Conservation (phyloP, 2,329 filamentous ascomycete genomes). For the Alternaria brassicicola region DNA sequence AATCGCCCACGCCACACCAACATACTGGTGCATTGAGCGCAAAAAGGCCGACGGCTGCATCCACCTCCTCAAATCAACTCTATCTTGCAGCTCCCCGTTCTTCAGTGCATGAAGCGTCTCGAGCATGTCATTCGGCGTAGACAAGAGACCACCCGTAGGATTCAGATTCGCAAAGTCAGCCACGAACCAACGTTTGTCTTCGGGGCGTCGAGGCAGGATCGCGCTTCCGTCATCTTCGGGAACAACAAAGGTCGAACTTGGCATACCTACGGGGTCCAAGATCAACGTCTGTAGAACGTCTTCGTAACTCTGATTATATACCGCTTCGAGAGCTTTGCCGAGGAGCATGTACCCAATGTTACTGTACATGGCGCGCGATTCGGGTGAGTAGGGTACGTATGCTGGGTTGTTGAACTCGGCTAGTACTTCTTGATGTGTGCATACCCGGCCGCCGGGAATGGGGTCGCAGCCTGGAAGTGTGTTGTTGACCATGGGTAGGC, state of each 20-base stretch:
- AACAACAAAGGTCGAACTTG: slow-evolving; percentile 19
- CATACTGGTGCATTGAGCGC: slow-evolving; percentile 28
- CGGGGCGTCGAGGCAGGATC: slow-evolving; percentile 21
- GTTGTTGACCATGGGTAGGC: slow-evolving; percentile 24
- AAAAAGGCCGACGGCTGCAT: slow-evolving; percentile 29
- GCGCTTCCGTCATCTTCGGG: slow-evolving; percentile 19
- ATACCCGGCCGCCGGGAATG: slow-evolving; percentile 26
- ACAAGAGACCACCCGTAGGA: slow-evolving; percentile 37
- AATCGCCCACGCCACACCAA: slow-evolving; percentile 40
- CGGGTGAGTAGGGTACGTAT: slow-evolving; percentile 24
- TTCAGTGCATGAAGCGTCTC: slow-evolving; percentile 27
- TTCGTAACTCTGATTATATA: slow-evolving; percentile 26
- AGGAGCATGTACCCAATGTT: slow-evolving; percentile 35
- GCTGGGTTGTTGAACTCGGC: slow-evolving; percentile 30
- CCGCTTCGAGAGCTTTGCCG: slow-evolving; percentile 29
- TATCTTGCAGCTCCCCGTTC: slow-evolving; percentile 21
- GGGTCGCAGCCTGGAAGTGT: slow-evolving; percentile 33
- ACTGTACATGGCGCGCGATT: slow-evolving; percentile 28
- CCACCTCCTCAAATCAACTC: slow-evolving; percentile 26
- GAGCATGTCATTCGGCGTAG: slow-evolving; percentile 31
- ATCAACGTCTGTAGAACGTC: slow-evolving; percentile 31
- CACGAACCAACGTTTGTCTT: slow-evolving; percentile 27
- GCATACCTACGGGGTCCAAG: slow-evolving; percentile 25
- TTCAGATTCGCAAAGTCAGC: slow-evolving; percentile 34
- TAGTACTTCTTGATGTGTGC: slow-evolving; percentile 25